Conservation (phyloP, 805 yeast species). For the Lachancea meyersii region DNA sequence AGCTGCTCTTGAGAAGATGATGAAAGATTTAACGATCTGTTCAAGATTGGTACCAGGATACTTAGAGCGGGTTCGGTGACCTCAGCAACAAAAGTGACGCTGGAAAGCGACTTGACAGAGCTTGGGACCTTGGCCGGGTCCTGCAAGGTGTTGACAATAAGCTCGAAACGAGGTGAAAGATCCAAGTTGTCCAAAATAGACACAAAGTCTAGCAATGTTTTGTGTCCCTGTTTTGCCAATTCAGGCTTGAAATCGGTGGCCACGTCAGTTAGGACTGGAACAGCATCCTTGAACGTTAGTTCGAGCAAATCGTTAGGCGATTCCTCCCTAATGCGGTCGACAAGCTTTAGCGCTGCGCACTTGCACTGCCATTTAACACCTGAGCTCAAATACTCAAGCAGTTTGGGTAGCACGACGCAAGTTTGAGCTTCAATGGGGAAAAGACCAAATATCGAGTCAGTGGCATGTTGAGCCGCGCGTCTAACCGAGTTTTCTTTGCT, state of each 20-base stretch:
- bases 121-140: conserved; percentile 84
- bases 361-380: conserved; percentile 90
- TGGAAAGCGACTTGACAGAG: conserved; percentile 81
- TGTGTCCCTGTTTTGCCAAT: conserved; percentile 76
- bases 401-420: conserved; percentile 55
- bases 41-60: conserved; percentile 83
- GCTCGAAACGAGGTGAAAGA: conserved; percentile 75
- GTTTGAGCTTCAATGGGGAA: conserved; percentile 76
- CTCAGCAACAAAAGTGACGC: conserved; percentile 96
- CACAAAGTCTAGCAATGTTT: conserved; percentile 64
- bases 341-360: conserved; percentile 63
- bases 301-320: conserved; percentile 84
- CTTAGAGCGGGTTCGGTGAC: conserved; percentile 95
- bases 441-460: conserved; percentile 60
- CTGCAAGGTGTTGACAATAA: conserved; percentile 81
- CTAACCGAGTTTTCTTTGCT: conserved; percentile 86
- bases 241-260: conserved; percentile 97
- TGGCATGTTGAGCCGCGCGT: conserved; percentile 77
- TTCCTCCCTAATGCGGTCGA: conserved; percentile 71
- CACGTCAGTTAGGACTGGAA: conserved; percentile 82
- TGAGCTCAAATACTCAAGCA: conserved; percentile 65
- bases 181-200: conserved; percentile 87
- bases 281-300: conserved; percentile 64
- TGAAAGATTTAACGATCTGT: conserved; percentile 73
- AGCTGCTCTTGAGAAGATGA: conserved; percentile 92